A percentile compares a stretch with the other conserved stretches of the same genome.
phyloP scores from a whole-genome alignment of 495 filamentous ascomycete species.

The Coniosporium apollinis region DNA sequence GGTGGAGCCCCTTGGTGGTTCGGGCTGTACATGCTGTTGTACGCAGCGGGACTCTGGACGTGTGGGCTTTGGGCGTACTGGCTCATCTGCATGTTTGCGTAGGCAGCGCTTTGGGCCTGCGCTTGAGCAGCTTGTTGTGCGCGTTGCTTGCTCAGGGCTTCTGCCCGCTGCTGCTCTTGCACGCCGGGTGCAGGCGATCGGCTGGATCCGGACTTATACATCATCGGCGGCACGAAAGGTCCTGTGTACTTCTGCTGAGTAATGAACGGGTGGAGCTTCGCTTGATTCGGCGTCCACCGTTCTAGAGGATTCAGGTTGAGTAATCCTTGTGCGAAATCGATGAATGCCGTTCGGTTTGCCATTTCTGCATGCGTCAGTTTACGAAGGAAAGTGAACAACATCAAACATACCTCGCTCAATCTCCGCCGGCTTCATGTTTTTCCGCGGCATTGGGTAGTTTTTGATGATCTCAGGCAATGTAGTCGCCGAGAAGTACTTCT shows the following conservation, averaged over 20 bases:
- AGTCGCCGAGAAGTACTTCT: conserved; percentile 94
- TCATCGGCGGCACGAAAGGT: conserved; percentile 95
- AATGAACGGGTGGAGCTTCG: conserved; percentile 95
- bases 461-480: conserved; percentile 94
- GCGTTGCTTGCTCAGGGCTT: conserved; percentile 77
- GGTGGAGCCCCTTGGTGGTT: conserved; percentile 64
- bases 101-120: conserved; percentile 36
- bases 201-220: conserved; percentile 69
- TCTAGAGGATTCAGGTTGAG: conserved; percentile 92
- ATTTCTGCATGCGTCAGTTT: conserved; percentile 49
- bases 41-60: conserved; percentile 29
- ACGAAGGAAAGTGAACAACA: not conserved
- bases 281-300: conserved; percentile 95
- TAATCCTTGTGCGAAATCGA: conserved; percentile 94
- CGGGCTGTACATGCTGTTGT: conserved; percentile 61
- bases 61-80: conserved; percentile 38
- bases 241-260: conserved; percentile 95
- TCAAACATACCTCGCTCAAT: conserved; percentile 70
- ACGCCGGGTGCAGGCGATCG: conserved; percentile 90
- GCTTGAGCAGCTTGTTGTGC: conserved; percentile 39
- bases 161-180: conserved; percentile 89
- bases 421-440: conserved; percentile 98
- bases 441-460: conserved; percentile 92
- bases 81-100: conserved; percentile 41
- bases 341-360: conserved; percentile 95